Conservation (phyloP, 441 rosid genomes). For the Gossypium armourianum region DNA sequence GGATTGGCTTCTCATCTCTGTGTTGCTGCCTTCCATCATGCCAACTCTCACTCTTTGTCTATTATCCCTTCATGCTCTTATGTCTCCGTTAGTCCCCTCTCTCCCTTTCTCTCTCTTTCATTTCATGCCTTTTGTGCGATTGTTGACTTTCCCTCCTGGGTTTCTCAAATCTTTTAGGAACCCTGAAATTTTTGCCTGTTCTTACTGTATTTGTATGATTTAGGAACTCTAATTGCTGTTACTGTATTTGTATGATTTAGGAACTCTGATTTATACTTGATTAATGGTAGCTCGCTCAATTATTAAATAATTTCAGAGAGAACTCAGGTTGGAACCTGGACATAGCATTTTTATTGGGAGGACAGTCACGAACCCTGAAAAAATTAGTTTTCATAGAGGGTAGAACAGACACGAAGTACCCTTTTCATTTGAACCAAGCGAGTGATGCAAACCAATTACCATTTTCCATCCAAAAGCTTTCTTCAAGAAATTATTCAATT, state of each 20-base stretch:
- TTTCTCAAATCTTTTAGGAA: background rate
- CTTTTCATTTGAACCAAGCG: background rate
- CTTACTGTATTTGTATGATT: background rate
- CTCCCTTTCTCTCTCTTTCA: background rate
- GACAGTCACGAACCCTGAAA: too few relatives aligned
- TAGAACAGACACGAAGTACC: too few relatives aligned
- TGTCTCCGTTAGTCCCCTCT: conserved; percentile 35
- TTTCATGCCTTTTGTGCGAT: background rate
- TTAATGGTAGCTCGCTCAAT: background rate
- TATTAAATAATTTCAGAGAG: background rate
- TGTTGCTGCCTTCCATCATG: conserved; percentile 53
- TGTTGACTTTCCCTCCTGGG: background rate
- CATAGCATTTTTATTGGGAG: too few relatives aligned
- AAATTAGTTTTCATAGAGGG: too few relatives aligned
- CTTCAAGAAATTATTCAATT: background rate
- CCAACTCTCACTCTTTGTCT: conserved; percentile 45
- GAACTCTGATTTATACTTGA: background rate
- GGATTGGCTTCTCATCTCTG: conserved; percentile 72
- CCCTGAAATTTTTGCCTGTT: background rate
- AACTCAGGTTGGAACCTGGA: too few relatives aligned
- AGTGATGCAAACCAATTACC: background rate
- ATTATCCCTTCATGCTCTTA: conserved; percentile 66
- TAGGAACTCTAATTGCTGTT: background rate
- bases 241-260: too few relatives aligned
- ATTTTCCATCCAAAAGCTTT: background rate